phyloP scores from a whole-genome alignment of 805 yeast genomes.

The Myxozyma kluyveri region DNA sequence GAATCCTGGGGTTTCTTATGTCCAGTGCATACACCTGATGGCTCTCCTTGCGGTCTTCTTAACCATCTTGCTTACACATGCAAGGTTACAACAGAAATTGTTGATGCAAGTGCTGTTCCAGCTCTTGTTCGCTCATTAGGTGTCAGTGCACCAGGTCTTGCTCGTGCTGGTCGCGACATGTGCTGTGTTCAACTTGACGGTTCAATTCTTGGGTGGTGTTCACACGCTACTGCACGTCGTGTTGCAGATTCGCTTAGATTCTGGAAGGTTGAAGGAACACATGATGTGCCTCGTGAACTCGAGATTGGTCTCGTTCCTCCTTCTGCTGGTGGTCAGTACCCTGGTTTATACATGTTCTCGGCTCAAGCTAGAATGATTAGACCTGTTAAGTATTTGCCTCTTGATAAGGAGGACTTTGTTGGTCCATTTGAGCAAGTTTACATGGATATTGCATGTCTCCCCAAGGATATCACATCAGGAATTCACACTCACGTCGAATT shows the following conservation, averaged over 20 bases:
- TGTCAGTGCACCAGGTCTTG: constrained; percentile 72
- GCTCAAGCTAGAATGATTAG: constrained; percentile 94
- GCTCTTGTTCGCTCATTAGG: constrained; percentile 66
- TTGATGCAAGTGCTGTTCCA: constrained; percentile 74
- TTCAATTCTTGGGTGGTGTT: constrained; percentile 86
- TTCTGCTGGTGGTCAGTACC: constrained; percentile 93
- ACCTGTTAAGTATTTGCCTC: constrained; percentile 88
- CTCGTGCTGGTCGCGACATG: constrained; percentile 81
- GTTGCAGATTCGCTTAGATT: constrained; percentile 86
- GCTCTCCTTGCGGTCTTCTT: constrained; percentile 96
- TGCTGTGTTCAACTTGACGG: constrained; percentile 96
- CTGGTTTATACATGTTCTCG: constrained; percentile 88
- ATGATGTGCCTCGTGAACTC: constrained; percentile 77
- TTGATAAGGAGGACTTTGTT: constrained; percentile 76
- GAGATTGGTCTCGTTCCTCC: constrained; percentile 97
- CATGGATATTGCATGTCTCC: constrained; percentile 92
- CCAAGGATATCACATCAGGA: constrained; percentile 78
- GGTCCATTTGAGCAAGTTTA: constrained; percentile 99
- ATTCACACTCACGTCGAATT: constrained; percentile 91
- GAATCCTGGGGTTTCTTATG: constrained; percentile 99
- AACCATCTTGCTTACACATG: constrained; percentile 97
- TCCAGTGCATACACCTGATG: constrained; percentile 99
- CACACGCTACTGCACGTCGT: constrained; percentile 80
- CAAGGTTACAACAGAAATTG: constrained; percentile 70
- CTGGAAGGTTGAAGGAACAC: constrained; percentile 84